These are phyloP conservation scores for Eucalyptus regnans DNA, from an alignment of 345 rosid species.

Conservation along the genomic window DNA sequence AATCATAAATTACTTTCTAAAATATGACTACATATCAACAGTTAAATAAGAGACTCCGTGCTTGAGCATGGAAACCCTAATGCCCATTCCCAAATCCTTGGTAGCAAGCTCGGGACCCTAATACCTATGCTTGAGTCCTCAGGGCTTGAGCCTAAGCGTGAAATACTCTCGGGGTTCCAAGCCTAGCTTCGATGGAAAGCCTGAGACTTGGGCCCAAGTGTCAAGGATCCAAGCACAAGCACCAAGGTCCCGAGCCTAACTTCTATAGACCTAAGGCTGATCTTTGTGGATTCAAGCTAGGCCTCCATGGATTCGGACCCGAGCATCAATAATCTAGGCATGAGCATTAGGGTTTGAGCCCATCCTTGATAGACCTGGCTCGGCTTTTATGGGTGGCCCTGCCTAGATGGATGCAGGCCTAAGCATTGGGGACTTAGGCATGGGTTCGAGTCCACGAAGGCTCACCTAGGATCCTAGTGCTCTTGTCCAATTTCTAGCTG, in stretches of 20 bases:
- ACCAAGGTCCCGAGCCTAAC: too few species aligned
- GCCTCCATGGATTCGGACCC: neutral
- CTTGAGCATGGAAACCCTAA: neutral
- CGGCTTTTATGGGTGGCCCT: neutral
- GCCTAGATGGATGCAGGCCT: neutral
- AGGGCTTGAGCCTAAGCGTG: accelerated
- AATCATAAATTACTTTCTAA: neutral
- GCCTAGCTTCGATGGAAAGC: neutral
- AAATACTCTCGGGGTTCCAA: neutral
- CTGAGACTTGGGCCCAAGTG: accelerated
- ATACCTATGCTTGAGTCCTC: neutral
- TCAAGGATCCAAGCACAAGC: neutral
- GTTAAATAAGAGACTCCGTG: neutral
- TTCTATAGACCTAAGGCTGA: too few species aligned
- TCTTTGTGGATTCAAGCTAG: neutral
- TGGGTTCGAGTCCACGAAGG: too few species aligned
- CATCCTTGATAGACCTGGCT: neutral
- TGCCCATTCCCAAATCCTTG: neutral
- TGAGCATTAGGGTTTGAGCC: neutral
- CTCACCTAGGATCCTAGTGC: neutral
- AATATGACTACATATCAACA: neutral
- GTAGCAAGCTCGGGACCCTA: accelerated
- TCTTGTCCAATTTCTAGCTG: neutral
- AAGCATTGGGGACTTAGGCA: neutral
- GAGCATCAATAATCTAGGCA: neutral